phyloP scores from a whole-genome alignment of 352 stramenopile genomes.

The Globisporangium cylindrosporum region DNA sequence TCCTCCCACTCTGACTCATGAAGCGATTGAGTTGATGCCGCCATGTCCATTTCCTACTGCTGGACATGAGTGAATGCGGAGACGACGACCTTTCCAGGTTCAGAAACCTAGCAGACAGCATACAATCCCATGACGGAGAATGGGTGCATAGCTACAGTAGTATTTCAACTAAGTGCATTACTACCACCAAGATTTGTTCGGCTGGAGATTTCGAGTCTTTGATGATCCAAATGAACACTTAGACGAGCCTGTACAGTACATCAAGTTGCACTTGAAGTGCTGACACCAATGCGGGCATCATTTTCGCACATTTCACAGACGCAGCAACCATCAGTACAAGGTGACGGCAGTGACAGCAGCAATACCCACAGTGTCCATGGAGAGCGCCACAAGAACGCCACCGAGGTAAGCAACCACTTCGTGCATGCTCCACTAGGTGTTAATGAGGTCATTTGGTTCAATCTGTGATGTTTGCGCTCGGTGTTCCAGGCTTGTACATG shows the following conservation, averaged over 20 bases:
- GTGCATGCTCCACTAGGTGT: not conserved
- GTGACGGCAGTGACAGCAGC: not conserved
- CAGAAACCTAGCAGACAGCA: not conserved
- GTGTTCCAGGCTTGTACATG: not conserved
- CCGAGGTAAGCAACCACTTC: not conserved
- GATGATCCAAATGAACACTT: not conserved
- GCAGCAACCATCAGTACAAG: not conserved
- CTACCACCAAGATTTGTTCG: not conserved
- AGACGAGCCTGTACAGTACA: not conserved
- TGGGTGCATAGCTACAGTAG: not conserved
- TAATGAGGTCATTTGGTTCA: not conserved
- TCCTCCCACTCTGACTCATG: not conserved
- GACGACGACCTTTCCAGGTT: not conserved
- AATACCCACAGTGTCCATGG: not conserved
- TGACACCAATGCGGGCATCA: constrained; percentile 1
- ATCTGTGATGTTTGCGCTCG: not conserved
- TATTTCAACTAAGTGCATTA: not conserved
- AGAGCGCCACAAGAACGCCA: not conserved
- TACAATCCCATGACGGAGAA: not conserved
- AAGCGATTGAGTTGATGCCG: not conserved
- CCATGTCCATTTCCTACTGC: not conserved
- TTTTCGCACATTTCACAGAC: not conserved
- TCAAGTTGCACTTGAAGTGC: not conserved
- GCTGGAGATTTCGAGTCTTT: not conserved
- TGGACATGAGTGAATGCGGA: not conserved